Evolutionary conservation across 495 filamentous ascomycete genomes (phyloP).

Genomic region (Neurospora cerealis): DNA sequence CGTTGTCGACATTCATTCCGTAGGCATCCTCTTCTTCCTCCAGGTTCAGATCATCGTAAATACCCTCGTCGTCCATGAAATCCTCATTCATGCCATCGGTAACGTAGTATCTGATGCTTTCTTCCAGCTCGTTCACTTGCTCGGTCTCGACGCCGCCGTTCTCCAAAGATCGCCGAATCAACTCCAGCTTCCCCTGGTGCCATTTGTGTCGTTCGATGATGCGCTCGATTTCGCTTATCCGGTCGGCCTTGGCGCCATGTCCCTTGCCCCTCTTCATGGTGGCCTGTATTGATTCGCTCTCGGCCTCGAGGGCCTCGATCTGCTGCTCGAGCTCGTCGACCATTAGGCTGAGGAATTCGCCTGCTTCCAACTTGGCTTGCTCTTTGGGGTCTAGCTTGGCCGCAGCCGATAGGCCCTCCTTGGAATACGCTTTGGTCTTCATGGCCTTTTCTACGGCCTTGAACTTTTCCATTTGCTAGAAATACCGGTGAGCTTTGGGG

Average conservation of each 20-base stretch:
- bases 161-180: constrained; percentile 79
- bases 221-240: constrained; percentile 74
- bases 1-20: constrained; percentile 72
- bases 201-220: constrained; percentile 90
- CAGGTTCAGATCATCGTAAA: constrained; percentile 91
- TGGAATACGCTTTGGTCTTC: constrained; percentile 99
- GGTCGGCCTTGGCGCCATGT: constrained; percentile 69
- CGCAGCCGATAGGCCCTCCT: constrained; percentile 85
- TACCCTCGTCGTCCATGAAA: constrained; percentile 77
- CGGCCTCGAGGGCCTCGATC: constrained; percentile 85
- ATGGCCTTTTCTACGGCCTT: constrained; percentile 99
- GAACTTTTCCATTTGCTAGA: constrained; percentile 98
- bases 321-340: constrained; percentile 92
- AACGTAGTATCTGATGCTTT: constrained; percentile 90
- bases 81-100: constrained; percentile 80
- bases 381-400: constrained; percentile 92
- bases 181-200: constrained; percentile 86
- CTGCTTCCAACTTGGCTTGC: constrained; percentile 77
- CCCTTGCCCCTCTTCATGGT: constrained; percentile 92
- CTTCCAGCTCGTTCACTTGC: constrained; percentile 77
- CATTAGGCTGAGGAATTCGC: constrained; percentile 73
- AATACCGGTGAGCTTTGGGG: constrained; percentile 11
- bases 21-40: constrained; percentile 81
- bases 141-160: constrained; percentile 84
- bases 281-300: constrained; percentile 75